Percentiles rank a stretch among this genome's conserved stretches.
Conservation (phyloP, 208 protist species). For the Crithidia sp. region DNA sequence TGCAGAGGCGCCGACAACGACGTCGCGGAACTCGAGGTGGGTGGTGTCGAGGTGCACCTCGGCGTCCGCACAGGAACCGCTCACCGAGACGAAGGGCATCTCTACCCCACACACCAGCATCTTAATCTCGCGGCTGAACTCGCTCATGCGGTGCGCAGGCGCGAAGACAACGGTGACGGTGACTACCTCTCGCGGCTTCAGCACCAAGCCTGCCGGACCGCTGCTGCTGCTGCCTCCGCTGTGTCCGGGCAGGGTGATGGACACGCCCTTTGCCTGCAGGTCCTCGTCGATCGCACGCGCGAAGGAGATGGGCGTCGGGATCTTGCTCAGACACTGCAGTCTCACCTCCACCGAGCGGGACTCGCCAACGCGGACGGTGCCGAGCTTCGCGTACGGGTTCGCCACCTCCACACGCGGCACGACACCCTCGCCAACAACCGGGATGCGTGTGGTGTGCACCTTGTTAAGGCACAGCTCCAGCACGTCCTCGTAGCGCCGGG, state of each 20-base stretch:
- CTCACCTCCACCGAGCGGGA: constrained; percentile 61
- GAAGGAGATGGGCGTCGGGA: constrained; percentile 85
- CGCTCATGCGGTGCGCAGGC: constrained; percentile 83
- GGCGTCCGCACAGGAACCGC: constrained; percentile 92
- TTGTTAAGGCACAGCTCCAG: constrained; percentile 95
- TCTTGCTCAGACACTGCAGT: constrained; percentile 89
- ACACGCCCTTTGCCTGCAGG: constrained; percentile 75
- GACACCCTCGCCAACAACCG: constrained; percentile 92
- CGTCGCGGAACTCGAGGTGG: constrained; percentile 91
- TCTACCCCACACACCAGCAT: constrained; percentile 91
- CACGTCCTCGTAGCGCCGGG: constrained; percentile 84
- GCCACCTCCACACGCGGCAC: constrained; percentile 89
- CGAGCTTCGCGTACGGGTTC: constrained; percentile 84
- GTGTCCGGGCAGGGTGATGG: constrained; percentile 37
- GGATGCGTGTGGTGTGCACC: constrained; percentile 77
- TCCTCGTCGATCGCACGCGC: constrained; percentile 59
- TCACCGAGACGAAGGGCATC: constrained; percentile 85
- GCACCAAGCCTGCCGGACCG: constrained; percentile 30
- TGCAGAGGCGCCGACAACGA: constrained; percentile 82
- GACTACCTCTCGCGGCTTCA: constrained; percentile 84
- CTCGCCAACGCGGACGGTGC: constrained; percentile 84
- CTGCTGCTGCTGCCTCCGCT: neutral
- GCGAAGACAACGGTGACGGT: constrained; percentile 80
- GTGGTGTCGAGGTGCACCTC: constrained; percentile 95
- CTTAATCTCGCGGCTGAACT: constrained; percentile 89